Evolutionary conservation across 352 stramenopile species (phyloP).

Genomic region (Pythium aquatile): DNA sequence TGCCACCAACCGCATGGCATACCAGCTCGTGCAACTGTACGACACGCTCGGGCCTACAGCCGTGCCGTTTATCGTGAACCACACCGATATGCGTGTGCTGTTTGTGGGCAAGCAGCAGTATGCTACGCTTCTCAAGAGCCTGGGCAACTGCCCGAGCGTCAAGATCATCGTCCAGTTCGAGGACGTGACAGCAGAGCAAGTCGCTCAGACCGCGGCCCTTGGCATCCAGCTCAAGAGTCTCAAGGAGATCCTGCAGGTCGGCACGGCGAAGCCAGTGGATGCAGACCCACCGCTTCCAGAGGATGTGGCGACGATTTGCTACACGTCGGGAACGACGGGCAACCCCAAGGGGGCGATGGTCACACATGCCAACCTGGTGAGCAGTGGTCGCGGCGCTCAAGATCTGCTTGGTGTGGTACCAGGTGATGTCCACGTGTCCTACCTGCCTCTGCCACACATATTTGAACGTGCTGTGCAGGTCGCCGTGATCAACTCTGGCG

Average conservation of each 20-base stretch:
- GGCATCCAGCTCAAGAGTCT: conserved; percentile 36
- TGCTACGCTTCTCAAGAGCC: conserved; percentile 35
- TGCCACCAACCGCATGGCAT: conserved; percentile 47
- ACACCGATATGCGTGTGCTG: conserved; percentile 46
- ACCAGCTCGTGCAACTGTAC: conserved; percentile 53
- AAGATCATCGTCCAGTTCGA: conserved; percentile 44
- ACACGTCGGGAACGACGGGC: conserved; percentile 92
- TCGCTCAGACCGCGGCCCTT: conserved; percentile 20
- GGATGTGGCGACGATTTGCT: conserved; percentile 91
- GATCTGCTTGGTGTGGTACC: neutral
- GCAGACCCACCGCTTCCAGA: conserved; percentile 34
- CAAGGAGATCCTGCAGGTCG: conserved; percentile 29
- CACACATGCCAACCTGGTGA: conserved; percentile 66
- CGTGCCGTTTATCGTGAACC: conserved; percentile 53
- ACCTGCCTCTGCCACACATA: conserved; percentile 95
- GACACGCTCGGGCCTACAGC: conserved; percentile 53
- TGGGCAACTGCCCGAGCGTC: conserved; percentile 32
- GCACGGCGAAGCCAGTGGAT: conserved; percentile 26
- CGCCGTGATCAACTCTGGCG: conserved; percentile 78
- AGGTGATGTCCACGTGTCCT: conserved; percentile 90
- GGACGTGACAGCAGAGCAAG: conserved; percentile 30
- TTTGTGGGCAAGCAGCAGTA: conserved; percentile 49
- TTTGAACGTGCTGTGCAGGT: conserved; percentile 91
- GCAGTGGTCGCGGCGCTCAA: neutral
- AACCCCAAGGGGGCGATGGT: conserved; percentile 94